Evolutionary conservation across 345 rosid genomes (phyloP).

Genomic region (Citrus trifoliata): DNA sequence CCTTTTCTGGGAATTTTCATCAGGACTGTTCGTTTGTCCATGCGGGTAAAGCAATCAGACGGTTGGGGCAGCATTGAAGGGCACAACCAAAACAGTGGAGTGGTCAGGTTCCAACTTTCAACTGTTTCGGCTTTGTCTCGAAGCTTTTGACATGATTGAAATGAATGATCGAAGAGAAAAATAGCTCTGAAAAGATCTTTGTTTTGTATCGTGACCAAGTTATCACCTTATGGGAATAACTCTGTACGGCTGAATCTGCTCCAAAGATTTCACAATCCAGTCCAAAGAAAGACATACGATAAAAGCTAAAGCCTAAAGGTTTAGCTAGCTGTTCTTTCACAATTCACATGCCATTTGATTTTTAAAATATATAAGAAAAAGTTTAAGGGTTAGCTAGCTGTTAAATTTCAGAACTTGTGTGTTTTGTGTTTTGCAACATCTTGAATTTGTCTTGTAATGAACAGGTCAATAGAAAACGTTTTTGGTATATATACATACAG

Average conservation of each 20-base stretch:
- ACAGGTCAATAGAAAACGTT: not conserved
- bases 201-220: not conserved
- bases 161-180: not conserved
- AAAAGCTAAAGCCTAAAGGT: not conserved
- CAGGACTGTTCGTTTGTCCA: not conserved
- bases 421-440: not conserved
- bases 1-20: not conserved
- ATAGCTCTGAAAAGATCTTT: not conserved
- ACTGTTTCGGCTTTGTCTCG: not conserved
- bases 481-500: not conserved
- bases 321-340: not conserved
- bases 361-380: not conserved
- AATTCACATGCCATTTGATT: not conserved
- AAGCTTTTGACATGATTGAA: not conserved
- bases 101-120: not conserved
- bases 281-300: not conserved
- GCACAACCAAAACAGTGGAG: not conserved
- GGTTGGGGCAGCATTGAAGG: not conserved
- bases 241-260: not conserved
- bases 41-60: not conserved
- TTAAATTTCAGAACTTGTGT: not conserved
- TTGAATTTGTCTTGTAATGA: not conserved
- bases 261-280: not conserved
- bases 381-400: not conserved
- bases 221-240: not conserved